phyloP scores from a whole-genome alignment of 2,329 filamentous ascomycete species.

The Pestalotiopsis sp. region DNA sequence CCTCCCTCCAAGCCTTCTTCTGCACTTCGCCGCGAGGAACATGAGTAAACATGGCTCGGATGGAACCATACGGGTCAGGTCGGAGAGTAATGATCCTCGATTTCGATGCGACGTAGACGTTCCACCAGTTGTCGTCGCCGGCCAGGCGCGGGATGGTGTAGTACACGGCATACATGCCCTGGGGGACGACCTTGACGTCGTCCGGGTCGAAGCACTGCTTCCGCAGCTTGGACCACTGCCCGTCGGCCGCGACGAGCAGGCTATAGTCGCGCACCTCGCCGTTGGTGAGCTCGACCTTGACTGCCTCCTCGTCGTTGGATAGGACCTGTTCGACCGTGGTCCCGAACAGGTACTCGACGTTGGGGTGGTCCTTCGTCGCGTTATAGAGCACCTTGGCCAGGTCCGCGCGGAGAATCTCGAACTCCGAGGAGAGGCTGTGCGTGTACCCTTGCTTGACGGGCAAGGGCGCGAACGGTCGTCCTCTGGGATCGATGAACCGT shows the following conservation, averaged over 20 bases:
- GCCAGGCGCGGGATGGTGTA: slow-evolving; percentile 36
- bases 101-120: not conserved
- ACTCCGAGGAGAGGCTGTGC: slow-evolving; percentile 47
- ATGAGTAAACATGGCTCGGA: slow-evolving; percentile 6
- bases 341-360: slow-evolving; percentile 32
- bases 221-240: slow-evolving; percentile 51
- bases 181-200: slow-evolving; percentile 25
- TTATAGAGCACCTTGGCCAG: slow-evolving; percentile 47
- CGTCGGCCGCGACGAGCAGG: slow-evolving; percentile 58
- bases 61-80: slow-evolving; percentile 7
- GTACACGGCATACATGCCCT: slow-evolving; percentile 31
- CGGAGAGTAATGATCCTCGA: not conserved
- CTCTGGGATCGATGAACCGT: slow-evolving; percentile 1
- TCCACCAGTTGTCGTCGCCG: slow-evolving; percentile 19
- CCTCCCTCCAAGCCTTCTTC: slow-evolving; percentile 30
- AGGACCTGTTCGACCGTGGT: slow-evolving; percentile 24
- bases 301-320: slow-evolving; percentile 13
- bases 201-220: slow-evolving; percentile 38
- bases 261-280: slow-evolving; percentile 47
- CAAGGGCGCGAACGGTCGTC: not conserved
- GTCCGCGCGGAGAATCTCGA: slow-evolving; percentile 59
- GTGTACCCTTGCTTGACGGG: slow-evolving; percentile 9
- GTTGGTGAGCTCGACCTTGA: slow-evolving; percentile 39
- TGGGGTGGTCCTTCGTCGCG: slow-evolving; percentile 22
- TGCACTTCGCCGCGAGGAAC: not conserved